Base-by-base conservation (phyloP, 352 stramenopile genomes). In the Globisporangium carolinianum region DNA sequence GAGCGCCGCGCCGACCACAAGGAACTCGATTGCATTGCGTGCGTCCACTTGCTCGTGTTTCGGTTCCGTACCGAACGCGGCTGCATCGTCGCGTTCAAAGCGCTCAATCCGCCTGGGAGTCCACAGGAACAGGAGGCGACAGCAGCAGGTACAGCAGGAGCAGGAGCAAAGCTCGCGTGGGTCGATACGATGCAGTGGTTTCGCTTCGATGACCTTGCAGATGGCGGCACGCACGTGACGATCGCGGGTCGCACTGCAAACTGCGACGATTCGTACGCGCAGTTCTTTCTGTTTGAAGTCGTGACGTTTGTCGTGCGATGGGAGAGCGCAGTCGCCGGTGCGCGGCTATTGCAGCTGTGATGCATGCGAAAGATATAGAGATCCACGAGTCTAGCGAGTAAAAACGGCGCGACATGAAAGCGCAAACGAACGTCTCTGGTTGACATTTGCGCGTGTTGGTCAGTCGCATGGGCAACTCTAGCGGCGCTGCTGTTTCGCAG, bases 131-230 rank as follows among this genome's bases (percentile, higher is more conserved):
- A 12, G 11, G 45, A 24, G n/a, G 37, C 24, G 39, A 18, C 15
- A 47, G 39, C 36, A 15, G 4, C 1, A 4, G 14, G 24, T 50
- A 18, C 2, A 32, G 38, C 35, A 39, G 45, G 14, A 49, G 15
- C 5, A 7, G 1, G 69, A 39, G 18, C 72, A 43, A 79, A 79
- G 49, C 72, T 80, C 43, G 66, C 63, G 17, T 67, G 67, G 17
- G 72, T 80, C 6, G 75, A 76, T 41, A 80, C 69, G 47, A 62
- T 80, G 37, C 72, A 80, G 62, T 80, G 72, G 72, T 75, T 77
- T 32, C n/a, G 43, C 9, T 66, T 66, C 10, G 60, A 66, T n/a
- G 54, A 56, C 9, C 42, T 62, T 32, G 45, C 12, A 14, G 7
- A 9, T 9, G 18, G 45, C n/a, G 53, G 48, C 39, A 57, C 11